Base-by-base conservation (phyloP, 768 basidiomycete genomes). In the Lentinula boryana region DNA sequence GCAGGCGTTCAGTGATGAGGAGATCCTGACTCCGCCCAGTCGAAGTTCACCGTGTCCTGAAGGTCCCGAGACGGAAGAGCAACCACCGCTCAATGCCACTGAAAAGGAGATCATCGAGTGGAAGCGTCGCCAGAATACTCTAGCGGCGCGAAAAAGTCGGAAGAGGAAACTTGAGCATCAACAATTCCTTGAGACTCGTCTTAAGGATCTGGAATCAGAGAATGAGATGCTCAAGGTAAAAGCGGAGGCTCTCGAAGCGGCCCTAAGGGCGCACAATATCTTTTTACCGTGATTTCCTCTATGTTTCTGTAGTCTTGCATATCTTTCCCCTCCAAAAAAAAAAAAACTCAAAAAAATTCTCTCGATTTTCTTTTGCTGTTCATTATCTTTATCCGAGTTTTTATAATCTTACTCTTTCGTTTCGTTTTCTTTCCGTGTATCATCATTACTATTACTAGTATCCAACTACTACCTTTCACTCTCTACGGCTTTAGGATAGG, bases 161-260 rank as follows among this genome's bases (percentile, higher is more conserved):
- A 81, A 80, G 78, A 78, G 88, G 53, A 89, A 89, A 77, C 69
- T 83, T 21, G 82, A 84, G 71, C 80, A 88, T 66, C 79, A 85
- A 66, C 75, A 77, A 52, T 76, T 78, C 64, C 69, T 89, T 53
- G 83, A 86, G 73, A 70, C 73, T 5, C 68, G 59, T n/a, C 63
- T 80, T 48, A 78, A 77, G 51, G 69, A 54, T n/a, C 68, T 79
- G 71, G 75, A 75, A 65, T 64, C 63, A 60, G 81, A 85, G 67
- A 72, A 77, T 64, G 81, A 84, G 68, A 65, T 70, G 69, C 83
- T 81, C 82, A 80, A 75, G 70, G 70, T 70, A 44, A 75, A 76
- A 38, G 75, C 82, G 18, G 16, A 61, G 53, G 64, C 67, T 59
- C 65, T 62, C 54, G 74, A 79, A 52, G 40, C 44, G 38, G 48